Percentiles rank a stretch among this genome's conserved stretches.
phyloP scores from a whole-genome alignment of 208 protist genomes.

The Trypanosoma lewisi region DNA sequence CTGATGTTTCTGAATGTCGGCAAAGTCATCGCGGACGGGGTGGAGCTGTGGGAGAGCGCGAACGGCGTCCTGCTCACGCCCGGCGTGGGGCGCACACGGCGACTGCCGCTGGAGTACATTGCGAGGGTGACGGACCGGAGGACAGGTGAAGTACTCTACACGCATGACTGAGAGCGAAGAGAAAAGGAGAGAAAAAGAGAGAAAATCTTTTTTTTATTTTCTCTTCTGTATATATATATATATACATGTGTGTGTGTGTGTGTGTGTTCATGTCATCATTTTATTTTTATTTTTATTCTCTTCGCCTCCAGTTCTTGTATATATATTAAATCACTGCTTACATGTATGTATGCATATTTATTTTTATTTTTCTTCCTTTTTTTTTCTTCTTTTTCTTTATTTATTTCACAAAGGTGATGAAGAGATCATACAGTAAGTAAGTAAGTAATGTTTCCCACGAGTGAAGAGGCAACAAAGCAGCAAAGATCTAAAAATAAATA shows the following conservation, averaged over 20 bases:
- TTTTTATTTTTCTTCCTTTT: neutral
- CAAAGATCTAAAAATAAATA: constrained; percentile 8
- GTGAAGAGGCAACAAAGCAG: constrained; percentile 1
- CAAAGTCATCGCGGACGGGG: constrained; percentile 51
- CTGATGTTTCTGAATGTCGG: constrained; percentile 78
- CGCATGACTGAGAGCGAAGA: neutral
- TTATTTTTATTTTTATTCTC: neutral
- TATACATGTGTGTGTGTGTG: neutral
- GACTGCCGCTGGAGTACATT: constrained; percentile 75
- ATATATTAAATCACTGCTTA: neutral
- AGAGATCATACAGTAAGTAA: too few species aligned
- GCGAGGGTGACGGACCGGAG: constrained; percentile 49
- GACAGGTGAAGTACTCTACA: constrained; percentile 26
- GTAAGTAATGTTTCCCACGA: too few species aligned
- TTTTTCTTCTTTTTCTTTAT: neutral
- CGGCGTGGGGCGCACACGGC: constrained; percentile 53
- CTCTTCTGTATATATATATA: neutral
- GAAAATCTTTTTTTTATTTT: constrained; percentile 1
- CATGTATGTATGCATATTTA: neutral
- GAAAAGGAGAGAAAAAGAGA: neutral
- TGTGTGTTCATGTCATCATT: neutral
- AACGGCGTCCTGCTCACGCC: constrained; percentile 88
- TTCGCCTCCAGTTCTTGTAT: neutral
- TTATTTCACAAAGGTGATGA: too few species aligned
- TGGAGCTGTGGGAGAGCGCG: constrained; percentile 66